Evolutionary conservation across 2,329 filamentous ascomycete species (phyloP), one percentile per base, ranked within the genome.

Genomic region (Ampelomyces quisqualis): DNA sequence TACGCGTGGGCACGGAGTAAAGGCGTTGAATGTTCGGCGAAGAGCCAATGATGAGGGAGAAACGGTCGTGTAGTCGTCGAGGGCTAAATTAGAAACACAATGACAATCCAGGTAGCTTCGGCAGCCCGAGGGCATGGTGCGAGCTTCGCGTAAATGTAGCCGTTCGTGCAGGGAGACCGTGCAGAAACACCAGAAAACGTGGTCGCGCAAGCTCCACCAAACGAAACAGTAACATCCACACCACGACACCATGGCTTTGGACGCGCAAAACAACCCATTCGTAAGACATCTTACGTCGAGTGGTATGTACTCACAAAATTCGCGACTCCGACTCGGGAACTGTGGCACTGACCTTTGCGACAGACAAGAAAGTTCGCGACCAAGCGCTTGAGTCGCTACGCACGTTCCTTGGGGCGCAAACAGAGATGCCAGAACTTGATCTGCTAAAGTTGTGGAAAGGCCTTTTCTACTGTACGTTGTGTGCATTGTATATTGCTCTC

Each of bases 381-480:
- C 78, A 85, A 49, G 87, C 90, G 39, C 79, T 96, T 66, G 73
- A 79, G 38, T 88, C 86, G 33, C 82, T 97, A 19, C 81, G 83
- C 53, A 78, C 81, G 34, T 96, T 88, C 75, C 84, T 97, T 65
- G 77, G 80, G 47, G 76, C 80, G 46, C 77, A 79, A 27, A 57
- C 74, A 68, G 39, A 77, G 38, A 80, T 96, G 47, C 73, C 80
- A 13, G 73, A 80, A 27, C 68, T 86, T 53, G 90, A 95, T 51
- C 75, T 88, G 34, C 76, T 91, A 46, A 95, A 95, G 73, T 79
- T 97, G 52, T 95, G 90, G 89, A 95, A 94, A 65, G 91, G 90
- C 4, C 80, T 97, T 14, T 96, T 93, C 75, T 96, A 90, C 77
- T 82, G 80, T 79, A 73, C 38, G 73, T 14, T 14, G 3, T 23